Conservation (phyloP, 2,329 filamentous ascomycete species). For the Xylariaceae sp. region DNA sequence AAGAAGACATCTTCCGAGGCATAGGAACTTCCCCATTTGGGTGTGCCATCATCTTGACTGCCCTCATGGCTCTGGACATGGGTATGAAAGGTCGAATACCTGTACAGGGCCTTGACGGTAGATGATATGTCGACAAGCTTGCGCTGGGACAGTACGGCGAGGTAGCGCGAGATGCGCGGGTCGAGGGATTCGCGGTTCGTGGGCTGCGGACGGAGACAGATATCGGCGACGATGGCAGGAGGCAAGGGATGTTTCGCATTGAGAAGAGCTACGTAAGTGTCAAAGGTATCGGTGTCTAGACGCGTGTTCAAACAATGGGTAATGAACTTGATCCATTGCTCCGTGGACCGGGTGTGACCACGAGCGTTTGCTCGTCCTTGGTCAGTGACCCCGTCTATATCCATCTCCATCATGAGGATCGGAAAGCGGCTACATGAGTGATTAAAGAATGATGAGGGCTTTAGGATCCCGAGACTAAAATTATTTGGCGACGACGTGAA, state of each 20-base stretch:
- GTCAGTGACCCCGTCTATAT: conserved; percentile 10
- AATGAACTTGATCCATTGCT: conserved; percentile 49
- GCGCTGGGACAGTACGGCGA: conserved; percentile 50
- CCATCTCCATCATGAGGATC: conserved; percentile 16
- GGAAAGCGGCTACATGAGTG: too few species aligned
- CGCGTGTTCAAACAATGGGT: conserved; percentile 45
- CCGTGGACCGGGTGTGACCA: conserved; percentile 20
- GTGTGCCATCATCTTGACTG: conserved; percentile 13
- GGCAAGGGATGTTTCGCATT: conserved; percentile 48
- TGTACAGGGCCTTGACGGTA: conserved; percentile 51
- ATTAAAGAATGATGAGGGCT: too few species aligned
- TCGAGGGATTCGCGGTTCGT: conserved; percentile 49
- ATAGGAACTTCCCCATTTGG: conserved; percentile 53
- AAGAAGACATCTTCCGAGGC: conserved; percentile 83
- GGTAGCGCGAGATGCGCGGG: conserved; percentile 54
- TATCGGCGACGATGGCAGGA: conserved; percentile 47
- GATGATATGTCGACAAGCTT: conserved; percentile 50
- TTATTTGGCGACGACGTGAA: too few species aligned
- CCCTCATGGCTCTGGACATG: conserved; percentile 24
- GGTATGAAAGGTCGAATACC: conserved; percentile 50
- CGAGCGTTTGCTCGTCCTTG: conserved; percentile 3
- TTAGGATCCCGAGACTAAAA: too few species aligned
- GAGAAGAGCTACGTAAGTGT: conserved; percentile 45
- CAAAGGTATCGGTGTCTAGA: conserved; percentile 50
- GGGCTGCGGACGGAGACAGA: conserved; percentile 53